These are phyloP conservation scores for Dichomitus squalens DNA, from an alignment of 1,284 basidiomycete species.

Conservation along the genomic window DNA sequence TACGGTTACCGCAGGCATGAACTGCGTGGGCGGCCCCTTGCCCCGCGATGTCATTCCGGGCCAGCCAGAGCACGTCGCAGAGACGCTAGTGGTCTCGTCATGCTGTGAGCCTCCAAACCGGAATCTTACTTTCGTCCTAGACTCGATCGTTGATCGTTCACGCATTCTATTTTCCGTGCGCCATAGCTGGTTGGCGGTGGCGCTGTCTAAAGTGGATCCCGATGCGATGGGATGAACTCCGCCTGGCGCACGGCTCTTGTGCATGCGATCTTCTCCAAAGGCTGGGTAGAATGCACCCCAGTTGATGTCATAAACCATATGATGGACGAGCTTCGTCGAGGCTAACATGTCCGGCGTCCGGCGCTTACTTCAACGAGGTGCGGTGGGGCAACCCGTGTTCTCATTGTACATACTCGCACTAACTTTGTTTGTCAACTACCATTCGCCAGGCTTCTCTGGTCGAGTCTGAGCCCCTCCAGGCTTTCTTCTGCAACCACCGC, in stretches of 20 bases:
- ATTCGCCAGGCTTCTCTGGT: slow-evolving; percentile 40
- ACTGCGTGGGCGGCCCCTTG: slow-evolving; percentile 37
- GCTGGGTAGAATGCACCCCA: slow-evolving; percentile 38
- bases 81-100: slow-evolving; percentile 27
- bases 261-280: slow-evolving; percentile 26
- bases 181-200: slow-evolving; percentile 43
- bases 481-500: slow-evolving; percentile 50
- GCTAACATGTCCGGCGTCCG: slow-evolving; percentile 36
- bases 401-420: too few species aligned
- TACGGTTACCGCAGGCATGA: slow-evolving; percentile 14
- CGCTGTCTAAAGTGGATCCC: slow-evolving; percentile 37
- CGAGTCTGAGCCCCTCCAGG: slow-evolving; percentile 38
- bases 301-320: slow-evolving; percentile 28
- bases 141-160: not conserved
- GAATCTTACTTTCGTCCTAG: not conserved
- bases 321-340: slow-evolving; percentile 31
- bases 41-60: slow-evolving; percentile 35
- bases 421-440: not conserved
- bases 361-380: slow-evolving; percentile 47
- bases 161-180: slow-evolving; percentile 10
- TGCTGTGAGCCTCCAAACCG: slow-evolving; percentile 10
- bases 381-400: not conserved
- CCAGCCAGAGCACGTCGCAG: slow-evolving; percentile 32
- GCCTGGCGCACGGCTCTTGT: slow-evolving; percentile 44
- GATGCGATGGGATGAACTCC: slow-evolving; percentile 44